Conservation (phyloP, 805 yeast species). For the Candida arabinofermentans region DNA sequence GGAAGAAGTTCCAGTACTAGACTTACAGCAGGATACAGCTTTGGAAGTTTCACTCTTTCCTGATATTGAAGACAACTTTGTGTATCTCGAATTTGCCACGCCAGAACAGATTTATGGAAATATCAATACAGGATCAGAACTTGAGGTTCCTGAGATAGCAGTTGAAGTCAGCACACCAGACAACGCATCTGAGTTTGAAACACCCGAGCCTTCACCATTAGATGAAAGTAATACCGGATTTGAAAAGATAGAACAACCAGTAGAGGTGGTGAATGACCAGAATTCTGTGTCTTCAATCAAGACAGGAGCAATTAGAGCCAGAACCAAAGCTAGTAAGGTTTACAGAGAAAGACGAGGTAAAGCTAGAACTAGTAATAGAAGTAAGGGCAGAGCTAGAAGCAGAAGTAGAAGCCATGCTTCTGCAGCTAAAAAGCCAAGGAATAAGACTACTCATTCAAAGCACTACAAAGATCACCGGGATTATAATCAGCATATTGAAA, state of each 20-base stretch:
- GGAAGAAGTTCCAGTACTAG: not conserved
- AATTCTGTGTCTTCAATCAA: not conserved
- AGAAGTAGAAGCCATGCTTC: no score
- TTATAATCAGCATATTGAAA: no score
- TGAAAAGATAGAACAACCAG: no score
- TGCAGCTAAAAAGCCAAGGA: no score
- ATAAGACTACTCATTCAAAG: no score
- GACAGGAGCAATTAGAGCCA: not conserved
- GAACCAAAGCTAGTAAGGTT: not conserved
- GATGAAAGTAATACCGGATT: not conserved
- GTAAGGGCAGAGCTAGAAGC: no score
- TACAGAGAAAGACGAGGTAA: no score
- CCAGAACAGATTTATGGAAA: conserved; percentile 12
- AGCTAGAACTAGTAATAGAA: no score
- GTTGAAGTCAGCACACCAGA: not conserved
- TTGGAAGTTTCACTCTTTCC: not conserved
- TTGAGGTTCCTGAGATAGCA: not conserved
- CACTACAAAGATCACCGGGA: no score
- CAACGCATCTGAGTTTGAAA: no score
- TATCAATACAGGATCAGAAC: not conserved
- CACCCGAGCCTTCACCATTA: not conserved
- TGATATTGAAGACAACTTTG: not conserved
- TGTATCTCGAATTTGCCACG: conserved; percentile 23
- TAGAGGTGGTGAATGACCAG: no score
- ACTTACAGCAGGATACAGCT: not conserved